These are phyloP conservation scores for Calvatia gigantea DNA, from an alignment of 768 basidiomycete species.

Conservation along the genomic window DNA sequence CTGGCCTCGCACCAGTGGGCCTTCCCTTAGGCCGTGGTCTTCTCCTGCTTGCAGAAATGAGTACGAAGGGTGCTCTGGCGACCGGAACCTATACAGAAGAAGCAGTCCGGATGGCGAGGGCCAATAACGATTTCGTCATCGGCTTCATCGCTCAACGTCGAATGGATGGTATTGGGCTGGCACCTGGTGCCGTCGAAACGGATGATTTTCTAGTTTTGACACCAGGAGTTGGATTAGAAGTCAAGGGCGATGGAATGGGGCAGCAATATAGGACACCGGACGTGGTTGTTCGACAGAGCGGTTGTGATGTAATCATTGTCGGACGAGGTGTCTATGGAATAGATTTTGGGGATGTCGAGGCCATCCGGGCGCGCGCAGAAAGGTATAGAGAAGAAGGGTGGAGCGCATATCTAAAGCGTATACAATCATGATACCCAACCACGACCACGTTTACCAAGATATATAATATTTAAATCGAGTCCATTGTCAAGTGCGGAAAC, in stretches of 20 bases:
- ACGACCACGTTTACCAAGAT: neutral
- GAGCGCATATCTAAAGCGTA: constrained; percentile 78
- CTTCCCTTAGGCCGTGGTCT: constrained; percentile 82
- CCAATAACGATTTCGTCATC: constrained; percentile 82
- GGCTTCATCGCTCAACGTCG: constrained; percentile 93
- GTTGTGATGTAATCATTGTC: constrained; percentile 96
- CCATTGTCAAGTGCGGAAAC: neutral
- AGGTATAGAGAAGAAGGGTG: constrained; percentile 85
- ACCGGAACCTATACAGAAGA: constrained; percentile 78
- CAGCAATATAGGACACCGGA: constrained; percentile 93
- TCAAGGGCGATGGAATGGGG: constrained; percentile 80
- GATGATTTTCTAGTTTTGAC: constrained; percentile 91
- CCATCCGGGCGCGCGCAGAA: constrained; percentile 66
- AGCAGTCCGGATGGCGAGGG: constrained; percentile 85
- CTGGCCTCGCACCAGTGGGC: constrained; percentile 87
- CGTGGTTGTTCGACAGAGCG: constrained; percentile 75
- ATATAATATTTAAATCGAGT: no score
- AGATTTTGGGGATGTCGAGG: constrained; percentile 37
- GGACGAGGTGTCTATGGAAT: constrained; percentile 91
- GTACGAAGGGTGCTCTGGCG: constrained; percentile 82
- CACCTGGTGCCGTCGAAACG: constrained; percentile 28
- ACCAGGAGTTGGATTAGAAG: constrained; percentile 87
- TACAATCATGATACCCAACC: constrained; percentile 16
- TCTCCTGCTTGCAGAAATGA: constrained; percentile 95
- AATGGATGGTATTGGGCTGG: constrained; percentile 64